These are phyloP conservation scores for Metschnikowia continentalis DNA, from an alignment of 805 yeast species.

Conservation along the genomic window DNA sequence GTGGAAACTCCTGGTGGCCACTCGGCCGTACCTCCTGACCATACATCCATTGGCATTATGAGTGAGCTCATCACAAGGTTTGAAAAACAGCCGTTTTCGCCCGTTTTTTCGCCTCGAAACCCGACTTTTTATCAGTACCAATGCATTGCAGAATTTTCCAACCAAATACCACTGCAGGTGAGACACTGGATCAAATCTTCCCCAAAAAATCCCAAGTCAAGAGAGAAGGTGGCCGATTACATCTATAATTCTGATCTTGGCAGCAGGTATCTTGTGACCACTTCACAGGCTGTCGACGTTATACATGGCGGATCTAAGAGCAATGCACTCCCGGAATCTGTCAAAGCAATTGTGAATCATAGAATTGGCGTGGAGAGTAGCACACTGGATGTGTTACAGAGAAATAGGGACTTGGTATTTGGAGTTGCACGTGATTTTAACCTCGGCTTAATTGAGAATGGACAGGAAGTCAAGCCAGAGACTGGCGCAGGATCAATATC, in stretches of 20 bases:
- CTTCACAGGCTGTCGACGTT: constrained; percentile 34
- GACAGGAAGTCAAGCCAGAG: constrained; percentile 3
- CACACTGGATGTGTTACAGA: constrained; percentile 20
- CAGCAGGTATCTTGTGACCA: constrained; percentile 26
- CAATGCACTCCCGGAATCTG: constrained; percentile 37
- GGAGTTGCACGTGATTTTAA: constrained; percentile 8
- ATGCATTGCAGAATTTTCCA: constrained; percentile 50
- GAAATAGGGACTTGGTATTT: constrained; percentile 28
- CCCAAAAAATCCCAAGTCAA: constrained; percentile 29
- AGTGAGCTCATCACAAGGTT: constrained; percentile 45
- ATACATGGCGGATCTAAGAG: constrained; percentile 35
- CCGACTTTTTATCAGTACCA: constrained; percentile 59
- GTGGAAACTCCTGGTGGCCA: constrained; percentile 73
- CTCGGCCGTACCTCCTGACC: constrained; percentile 73
- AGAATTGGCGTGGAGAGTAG: constrained; percentile 30
- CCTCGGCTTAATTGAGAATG: constrained; percentile 8
- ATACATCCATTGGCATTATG: constrained; percentile 72
- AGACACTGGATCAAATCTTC: constrained; percentile 31
- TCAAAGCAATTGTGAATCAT: constrained; percentile 29
- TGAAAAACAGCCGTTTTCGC: constrained; percentile 52
- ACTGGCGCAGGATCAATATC: constrained; percentile 6
- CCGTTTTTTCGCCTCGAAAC: constrained; percentile 46
- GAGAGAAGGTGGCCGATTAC: constrained; percentile 19
- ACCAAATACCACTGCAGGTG: constrained; percentile 17
- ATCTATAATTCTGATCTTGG: constrained; percentile 16